A percentile compares a stretch with the other conserved stretches of the same genome.
phyloP scores from a whole-genome alignment of 192 early-diverging fungal genomes.

The Linnemannia elongata region DNA sequence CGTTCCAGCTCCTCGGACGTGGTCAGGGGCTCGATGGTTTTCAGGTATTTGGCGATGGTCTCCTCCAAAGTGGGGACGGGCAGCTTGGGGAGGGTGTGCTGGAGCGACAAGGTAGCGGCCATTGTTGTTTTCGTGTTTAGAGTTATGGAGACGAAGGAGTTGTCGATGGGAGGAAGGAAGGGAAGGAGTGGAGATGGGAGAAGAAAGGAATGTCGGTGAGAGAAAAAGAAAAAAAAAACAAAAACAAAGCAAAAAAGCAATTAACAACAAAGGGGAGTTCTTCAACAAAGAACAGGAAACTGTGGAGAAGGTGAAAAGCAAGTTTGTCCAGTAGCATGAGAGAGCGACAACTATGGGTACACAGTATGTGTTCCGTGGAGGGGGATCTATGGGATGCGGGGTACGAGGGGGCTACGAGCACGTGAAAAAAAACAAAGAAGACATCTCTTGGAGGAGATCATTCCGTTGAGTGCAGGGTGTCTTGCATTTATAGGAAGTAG shows the following conservation, averaged over 20 bases:
- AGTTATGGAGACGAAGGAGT: background rate
- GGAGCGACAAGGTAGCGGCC: constrained; percentile 58
- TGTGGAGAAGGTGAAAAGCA: background rate
- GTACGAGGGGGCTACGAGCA: background rate
- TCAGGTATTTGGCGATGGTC: constrained; percentile 68
- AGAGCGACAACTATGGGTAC: too few relatives aligned
- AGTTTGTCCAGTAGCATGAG: too few relatives aligned
- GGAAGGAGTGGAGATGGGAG: background rate
- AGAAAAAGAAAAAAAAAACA: background rate
- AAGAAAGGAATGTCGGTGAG: background rate
- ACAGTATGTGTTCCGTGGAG: too few relatives aligned
- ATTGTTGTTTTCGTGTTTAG: constrained; percentile 11
- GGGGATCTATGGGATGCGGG: too few relatives aligned
- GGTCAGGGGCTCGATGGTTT: constrained; percentile 69
- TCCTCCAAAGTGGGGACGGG: constrained; percentile 76
- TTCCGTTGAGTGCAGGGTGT: too few relatives aligned
- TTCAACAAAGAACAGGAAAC: background rate
- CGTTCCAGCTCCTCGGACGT: constrained; percentile 60
- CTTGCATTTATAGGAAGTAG: too few relatives aligned
- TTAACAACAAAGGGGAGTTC: background rate
- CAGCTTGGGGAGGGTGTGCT: constrained; percentile 66
- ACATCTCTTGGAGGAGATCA: too few relatives aligned
- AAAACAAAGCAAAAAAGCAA: background rate
- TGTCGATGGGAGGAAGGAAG: background rate
- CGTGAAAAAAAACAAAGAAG: background rate